phyloP scores from a whole-genome alignment of 331 rosid genomes.

The Malus hybrid region DNA sequence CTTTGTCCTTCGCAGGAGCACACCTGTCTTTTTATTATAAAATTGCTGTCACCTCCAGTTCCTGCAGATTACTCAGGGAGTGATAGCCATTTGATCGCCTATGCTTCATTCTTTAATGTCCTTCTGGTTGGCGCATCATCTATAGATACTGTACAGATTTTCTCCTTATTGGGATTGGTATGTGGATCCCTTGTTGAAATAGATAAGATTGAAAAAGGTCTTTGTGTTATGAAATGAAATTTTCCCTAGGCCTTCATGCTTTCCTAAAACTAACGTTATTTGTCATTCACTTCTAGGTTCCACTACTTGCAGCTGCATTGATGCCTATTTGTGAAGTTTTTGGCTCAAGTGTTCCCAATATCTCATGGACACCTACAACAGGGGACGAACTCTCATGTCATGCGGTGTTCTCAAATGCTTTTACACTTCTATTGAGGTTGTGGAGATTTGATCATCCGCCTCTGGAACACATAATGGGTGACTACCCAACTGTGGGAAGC shows the following conservation, averaged over 20 bases:
- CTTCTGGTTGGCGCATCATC: conserved; percentile 75
- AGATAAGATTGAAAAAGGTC: background rate
- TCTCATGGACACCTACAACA: conserved; percentile 39
- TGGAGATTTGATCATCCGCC: conserved; percentile 87
- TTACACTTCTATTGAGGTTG: conserved; percentile 71
- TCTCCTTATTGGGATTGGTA: conserved; percentile 96
- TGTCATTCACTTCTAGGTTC: conserved; percentile 55
- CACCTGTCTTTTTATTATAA: conserved; percentile 44
- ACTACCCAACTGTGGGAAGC: conserved; percentile 58
- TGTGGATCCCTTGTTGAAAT: conserved; percentile 1
- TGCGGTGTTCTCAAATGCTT: conserved; percentile 80
- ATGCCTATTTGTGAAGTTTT: conserved; percentile 84
- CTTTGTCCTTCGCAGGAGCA: conserved; percentile 62
- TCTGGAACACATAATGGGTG: conserved; percentile 51
- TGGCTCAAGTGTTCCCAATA: conserved; percentile 57
- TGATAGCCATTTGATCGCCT: conserved; percentile 69
- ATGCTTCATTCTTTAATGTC: conserved; percentile 64
- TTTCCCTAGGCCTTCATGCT: background rate
- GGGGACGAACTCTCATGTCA: conserved; percentile 72
- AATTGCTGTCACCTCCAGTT: conserved; percentile 54
- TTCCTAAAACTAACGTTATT: background rate
- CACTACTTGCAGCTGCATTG: conserved; percentile 68
- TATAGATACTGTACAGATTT: conserved; percentile 66
- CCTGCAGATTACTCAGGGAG: conserved; percentile 51
- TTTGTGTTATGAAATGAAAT: background rate